Evolutionary conservation across 2,329 filamentous ascomycete genomes (phyloP).

Genomic region (Scedosporium dehoogii): DNA sequence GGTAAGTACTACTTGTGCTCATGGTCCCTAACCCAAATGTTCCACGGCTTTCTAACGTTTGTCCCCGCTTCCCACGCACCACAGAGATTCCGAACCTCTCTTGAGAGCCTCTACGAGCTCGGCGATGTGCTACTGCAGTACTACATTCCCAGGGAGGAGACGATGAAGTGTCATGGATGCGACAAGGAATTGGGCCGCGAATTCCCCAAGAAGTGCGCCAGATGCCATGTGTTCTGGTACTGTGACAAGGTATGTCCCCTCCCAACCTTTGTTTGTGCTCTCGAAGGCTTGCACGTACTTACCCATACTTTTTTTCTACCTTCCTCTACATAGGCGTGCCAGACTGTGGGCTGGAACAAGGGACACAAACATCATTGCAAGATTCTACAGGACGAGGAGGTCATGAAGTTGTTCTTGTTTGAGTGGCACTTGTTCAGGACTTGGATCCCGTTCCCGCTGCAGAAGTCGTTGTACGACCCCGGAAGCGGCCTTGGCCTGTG

Average conservation of each 20-base stretch:
- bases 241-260: background rate
- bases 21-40: too few species aligned
- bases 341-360: background rate
- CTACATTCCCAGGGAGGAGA: background rate
- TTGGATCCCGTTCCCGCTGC: background rate
- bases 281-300: background rate
- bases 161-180: background rate
- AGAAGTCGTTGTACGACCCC: background rate
- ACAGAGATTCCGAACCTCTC: background rate
- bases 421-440: background rate
- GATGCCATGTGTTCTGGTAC: background rate
- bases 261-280: background rate
- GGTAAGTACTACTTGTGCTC: background rate
- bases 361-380: background rate
- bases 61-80: background rate
- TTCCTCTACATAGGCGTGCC: background rate
- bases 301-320: background rate
- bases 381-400: background rate
- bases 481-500: background rate
- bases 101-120: background rate
- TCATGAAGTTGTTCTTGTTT: background rate
- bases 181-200: background rate
- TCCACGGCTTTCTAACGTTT: background rate
- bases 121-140: background rate
- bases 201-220: background rate